Evolutionary conservation across 2,329 filamentous ascomycete species (phyloP), one percentile per base, ranked within the genome.

Genomic region (Aphanoascus verrucosus): DNA sequence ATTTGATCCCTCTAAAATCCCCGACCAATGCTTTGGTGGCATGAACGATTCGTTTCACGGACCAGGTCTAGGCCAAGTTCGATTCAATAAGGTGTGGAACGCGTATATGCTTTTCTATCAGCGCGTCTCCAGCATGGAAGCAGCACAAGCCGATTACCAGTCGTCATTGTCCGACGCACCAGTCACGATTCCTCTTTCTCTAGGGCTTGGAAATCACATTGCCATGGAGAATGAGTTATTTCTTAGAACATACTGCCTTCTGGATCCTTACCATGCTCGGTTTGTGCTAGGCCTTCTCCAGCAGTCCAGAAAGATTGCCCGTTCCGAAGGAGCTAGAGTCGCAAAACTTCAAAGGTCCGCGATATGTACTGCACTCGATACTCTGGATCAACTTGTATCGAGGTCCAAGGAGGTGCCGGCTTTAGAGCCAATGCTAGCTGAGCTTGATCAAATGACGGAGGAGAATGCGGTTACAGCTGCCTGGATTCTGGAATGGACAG

Each of bases 91-190:
- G 68, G 78, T 80, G 3, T 73, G 84, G 74, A 97, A 88, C 66
- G 93, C 91, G 11, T 98, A 98, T 68, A 97, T 98, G 87, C 77
- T 98, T 7, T 97, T 98, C 68, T 98, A 98, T 67, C 86, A 96
- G 67, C 82, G 93, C 47, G 80, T 83, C 2, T 83, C 83, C 0
- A 80, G 81, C 3, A 75, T 90, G 53, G 72, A 75, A 15, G 67
- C 69, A 14, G 77, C 80, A 55, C 76, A 80, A 60, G 69, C 75
- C 28, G 62, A 67, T 1, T 70, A 81, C 60, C 65, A 72, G 49
- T 59, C 66, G 8, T 60, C 61, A 1, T 70, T 70, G 28, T 63
- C 82, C 46, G 71, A 76, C 43, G 71, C 78, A n/a, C 72, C 74
- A 7, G 68, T 73, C 9, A 75, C 71, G 49, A 69, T 77, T 5